A percentile compares a stretch with the other conserved stretches of the same genome.
These are phyloP conservation scores for Babesia bigemina DNA, from an alignment of 169 alveolate genomes.

Conservation along the genomic window DNA sequence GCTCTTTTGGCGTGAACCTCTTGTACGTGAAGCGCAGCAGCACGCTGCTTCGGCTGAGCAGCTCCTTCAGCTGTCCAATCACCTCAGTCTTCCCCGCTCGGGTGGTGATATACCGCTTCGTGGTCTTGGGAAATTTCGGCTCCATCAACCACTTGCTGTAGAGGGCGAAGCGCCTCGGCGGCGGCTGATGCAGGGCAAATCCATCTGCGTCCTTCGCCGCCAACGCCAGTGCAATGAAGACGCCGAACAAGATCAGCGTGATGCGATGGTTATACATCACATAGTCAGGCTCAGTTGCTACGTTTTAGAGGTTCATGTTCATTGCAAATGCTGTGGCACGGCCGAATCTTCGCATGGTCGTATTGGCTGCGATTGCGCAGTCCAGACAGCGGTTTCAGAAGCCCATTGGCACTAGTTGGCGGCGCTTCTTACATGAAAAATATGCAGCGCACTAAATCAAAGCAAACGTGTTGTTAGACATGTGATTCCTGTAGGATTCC, in stretches of 20 bases:
- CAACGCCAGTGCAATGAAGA: background rate
- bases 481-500: too few relatives aligned
- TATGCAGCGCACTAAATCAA: too few relatives aligned
- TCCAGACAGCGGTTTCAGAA: too few relatives aligned
- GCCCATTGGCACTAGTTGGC: too few relatives aligned
- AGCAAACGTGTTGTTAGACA: too few relatives aligned
- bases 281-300: background rate
- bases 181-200: background rate
- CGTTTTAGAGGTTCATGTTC: background rate
- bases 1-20: conserved; percentile 35
- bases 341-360: background rate
- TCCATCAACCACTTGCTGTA: conserved; percentile 15
- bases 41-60: conserved; percentile 16
- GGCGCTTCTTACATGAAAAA: too few relatives aligned
- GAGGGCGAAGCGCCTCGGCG: conserved; percentile 7
- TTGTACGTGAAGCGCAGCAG: conserved; percentile 26
- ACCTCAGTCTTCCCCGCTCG: conserved; percentile 51
- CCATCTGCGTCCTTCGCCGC: background rate
- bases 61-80: conserved; percentile 22
- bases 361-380: too few relatives aligned
- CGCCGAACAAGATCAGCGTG: background rate
- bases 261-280: conserved; percentile 2
- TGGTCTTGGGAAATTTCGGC: conserved; percentile 25
- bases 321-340: background rate
- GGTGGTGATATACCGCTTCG: conserved; percentile 40